Evolutionary conservation across 805 yeast genomes (phyloP).

Genomic region (Maudiozyma turicensis): DNA sequence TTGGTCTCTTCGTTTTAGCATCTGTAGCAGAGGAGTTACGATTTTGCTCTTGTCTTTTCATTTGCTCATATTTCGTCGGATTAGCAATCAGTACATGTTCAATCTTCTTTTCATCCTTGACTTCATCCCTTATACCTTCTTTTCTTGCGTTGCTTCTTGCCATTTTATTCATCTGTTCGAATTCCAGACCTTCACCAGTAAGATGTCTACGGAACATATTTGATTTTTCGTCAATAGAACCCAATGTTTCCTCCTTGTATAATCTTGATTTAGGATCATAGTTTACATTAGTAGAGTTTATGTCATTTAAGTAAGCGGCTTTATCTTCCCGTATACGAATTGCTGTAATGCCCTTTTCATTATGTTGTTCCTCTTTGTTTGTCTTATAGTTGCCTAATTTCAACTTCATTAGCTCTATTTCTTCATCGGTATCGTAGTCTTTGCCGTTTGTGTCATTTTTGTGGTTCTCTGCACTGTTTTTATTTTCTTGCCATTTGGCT

Average conservation of each 20-base stretch:
- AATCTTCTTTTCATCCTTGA: conserved; percentile 17
- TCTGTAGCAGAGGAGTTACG: neutral
- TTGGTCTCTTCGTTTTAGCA: neutral
- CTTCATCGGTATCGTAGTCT: conserved; percentile 35
- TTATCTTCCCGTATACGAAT: conserved; percentile 65
- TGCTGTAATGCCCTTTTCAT: conserved; percentile 13
- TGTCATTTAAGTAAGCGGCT: conserved; percentile 55
- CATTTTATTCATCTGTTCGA: conserved; percentile 38
- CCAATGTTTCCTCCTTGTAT: conserved; percentile 27
- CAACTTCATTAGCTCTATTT: conserved; percentile 33
- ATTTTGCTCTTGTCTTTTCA: conserved; percentile 8
- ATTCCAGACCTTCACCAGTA: conserved; percentile 48
- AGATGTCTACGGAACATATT: conserved; percentile 44
- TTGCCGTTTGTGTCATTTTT: conserved; percentile 9
- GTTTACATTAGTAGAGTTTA: conserved; percentile 36
- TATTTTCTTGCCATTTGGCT: conserved; percentile 33
- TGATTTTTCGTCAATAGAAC: conserved; percentile 30
- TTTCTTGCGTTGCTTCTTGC: conserved; percentile 38
- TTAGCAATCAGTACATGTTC: conserved; percentile 28
- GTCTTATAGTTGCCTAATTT: conserved; percentile 23
- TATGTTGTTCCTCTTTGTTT: conserved; percentile 13
- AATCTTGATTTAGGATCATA: conserved; percentile 48
- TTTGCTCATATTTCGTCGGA: conserved; percentile 27
- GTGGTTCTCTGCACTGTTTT: conserved; percentile 7
- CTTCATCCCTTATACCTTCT: conserved; percentile 22